Evolutionary conservation across 140 eudicot genomes (phyloP).

Genomic region (Anethum foeniculum): DNA sequence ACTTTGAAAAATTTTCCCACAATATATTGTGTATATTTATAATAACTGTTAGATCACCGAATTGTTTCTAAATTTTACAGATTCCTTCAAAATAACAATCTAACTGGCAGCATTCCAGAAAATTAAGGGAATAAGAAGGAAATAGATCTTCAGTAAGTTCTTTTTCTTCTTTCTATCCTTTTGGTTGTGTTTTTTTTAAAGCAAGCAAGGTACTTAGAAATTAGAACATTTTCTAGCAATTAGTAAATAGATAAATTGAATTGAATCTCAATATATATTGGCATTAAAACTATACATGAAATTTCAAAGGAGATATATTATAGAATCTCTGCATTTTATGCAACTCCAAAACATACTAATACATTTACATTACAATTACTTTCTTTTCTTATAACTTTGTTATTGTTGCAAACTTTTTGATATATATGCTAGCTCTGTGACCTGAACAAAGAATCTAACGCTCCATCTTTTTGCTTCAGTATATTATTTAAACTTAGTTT

Average conservation of each 20-base stretch:
- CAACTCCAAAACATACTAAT: not conserved
- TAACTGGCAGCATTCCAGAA: constrained; percentile 42
- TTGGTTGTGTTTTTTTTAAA: not conserved
- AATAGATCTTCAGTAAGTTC: constrained; percentile 32
- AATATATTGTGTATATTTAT: not conserved
- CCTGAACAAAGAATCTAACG: not conserved
- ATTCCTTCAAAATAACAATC: constrained; percentile 48
- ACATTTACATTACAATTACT: not conserved
- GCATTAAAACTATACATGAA: not conserved
- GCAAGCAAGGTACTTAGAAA: not conserved
- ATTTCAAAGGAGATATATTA: not conserved
- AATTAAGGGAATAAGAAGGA: constrained; percentile 26
- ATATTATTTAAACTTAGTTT: not conserved
- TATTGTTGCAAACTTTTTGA: not conserved
- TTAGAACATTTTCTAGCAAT: not conserved
- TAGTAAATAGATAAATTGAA: not conserved
- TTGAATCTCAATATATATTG: not conserved
- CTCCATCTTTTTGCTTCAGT: not conserved
- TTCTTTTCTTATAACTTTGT: not conserved
- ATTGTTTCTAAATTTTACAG: constrained; percentile 20
- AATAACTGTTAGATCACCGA: not conserved
- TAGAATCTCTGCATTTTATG: not conserved
- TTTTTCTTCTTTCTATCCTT: not conserved
- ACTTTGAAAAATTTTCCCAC: not conserved
- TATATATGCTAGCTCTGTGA: not conserved